Evolutionary conservation across 805 yeast genomes (phyloP).

Genomic region (Sugiyamaella marilandica): DNA sequence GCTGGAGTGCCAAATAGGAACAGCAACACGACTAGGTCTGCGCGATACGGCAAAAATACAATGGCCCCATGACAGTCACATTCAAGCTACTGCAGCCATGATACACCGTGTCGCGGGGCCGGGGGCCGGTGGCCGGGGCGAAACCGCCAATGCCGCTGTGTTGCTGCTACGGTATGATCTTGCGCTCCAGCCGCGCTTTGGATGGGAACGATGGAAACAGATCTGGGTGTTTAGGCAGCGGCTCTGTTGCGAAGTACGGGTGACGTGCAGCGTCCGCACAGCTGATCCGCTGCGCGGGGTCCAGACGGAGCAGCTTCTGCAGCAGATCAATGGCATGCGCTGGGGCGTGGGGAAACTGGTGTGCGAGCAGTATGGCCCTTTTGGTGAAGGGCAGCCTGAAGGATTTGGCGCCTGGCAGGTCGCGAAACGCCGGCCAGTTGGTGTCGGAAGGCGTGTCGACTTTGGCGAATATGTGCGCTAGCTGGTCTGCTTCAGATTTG

Average conservation of each 20-base stretch:
- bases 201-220: slow-evolving; percentile 29
- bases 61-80: not conserved
- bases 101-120: no score
- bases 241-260: slow-evolving; percentile 39
- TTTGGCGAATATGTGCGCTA: slow-evolving; percentile 39
- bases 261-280: slow-evolving; percentile 45
- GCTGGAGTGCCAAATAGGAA: not conserved
- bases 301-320: slow-evolving; percentile 37
- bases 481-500: slow-evolving; percentile 42
- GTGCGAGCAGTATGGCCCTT: slow-evolving; percentile 43
- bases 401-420: slow-evolving; percentile 80
- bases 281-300: slow-evolving; percentile 41
- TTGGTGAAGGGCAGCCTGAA: slow-evolving; percentile 66
- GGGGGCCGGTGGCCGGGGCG: no score
- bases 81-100: not conserved
- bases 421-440: slow-evolving; percentile 45
- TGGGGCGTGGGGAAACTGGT: slow-evolving; percentile 18
- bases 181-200: slow-evolving; percentile 9
- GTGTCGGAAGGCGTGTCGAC: slow-evolving; percentile 55
- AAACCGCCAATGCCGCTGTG: no score
- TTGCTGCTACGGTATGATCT: not conserved
- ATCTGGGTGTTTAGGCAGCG: slow-evolving; percentile 34
- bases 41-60: not conserved
- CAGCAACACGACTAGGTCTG: no score
- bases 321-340: slow-evolving; percentile 33